phyloP scores from a whole-genome alignment of 768 basidiomycete species.

The Pleurotus citrinopileatus region DNA sequence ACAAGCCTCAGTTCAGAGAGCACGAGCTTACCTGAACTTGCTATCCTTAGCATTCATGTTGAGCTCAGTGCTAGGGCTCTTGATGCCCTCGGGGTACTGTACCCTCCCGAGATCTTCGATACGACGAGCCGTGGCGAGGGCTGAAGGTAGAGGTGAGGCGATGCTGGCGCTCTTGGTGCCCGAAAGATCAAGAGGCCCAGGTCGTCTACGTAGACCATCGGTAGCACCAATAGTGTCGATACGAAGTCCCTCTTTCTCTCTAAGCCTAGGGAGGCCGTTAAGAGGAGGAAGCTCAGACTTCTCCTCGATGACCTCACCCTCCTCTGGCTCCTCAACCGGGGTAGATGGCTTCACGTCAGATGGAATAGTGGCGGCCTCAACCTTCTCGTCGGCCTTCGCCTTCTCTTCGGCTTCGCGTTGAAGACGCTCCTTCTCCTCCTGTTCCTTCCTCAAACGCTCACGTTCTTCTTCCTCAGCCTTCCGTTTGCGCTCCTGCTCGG shows the following conservation, averaged over 20 bases:
- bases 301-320: slow-evolving; percentile 29
- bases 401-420: slow-evolving; percentile 43
- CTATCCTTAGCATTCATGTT: slow-evolving; percentile 82
- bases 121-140: slow-evolving; percentile 76
- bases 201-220: slow-evolving; percentile 47
- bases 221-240: slow-evolving; percentile 57
- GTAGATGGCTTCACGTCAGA: slow-evolving; percentile 28
- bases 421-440: slow-evolving; percentile 45
- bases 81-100: slow-evolving; percentile 79
- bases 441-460: slow-evolving; percentile 47
- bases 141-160: slow-evolving; percentile 53
- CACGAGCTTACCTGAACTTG: slow-evolving; percentile 71
- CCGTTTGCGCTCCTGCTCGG: slow-evolving; percentile 22
- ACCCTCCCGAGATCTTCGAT: slow-evolving; percentile 81
- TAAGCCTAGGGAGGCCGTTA: slow-evolving; percentile 39
- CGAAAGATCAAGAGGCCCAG: slow-evolving; percentile 72
- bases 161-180: slow-evolving; percentile 41
- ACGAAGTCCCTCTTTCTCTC: slow-evolving; percentile 53
- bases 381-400: slow-evolving; percentile 31
- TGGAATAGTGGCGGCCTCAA: slow-evolving; percentile 30
- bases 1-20: background rate
- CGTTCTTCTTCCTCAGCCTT: slow-evolving; percentile 25
- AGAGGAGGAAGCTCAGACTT: slow-evolving; percentile 17
- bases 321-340: slow-evolving; percentile 24
- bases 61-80: slow-evolving; percentile 80